Base-by-base conservation (phyloP, 495 filamentous ascomycete genomes). In the Xylaria acuta region DNA sequence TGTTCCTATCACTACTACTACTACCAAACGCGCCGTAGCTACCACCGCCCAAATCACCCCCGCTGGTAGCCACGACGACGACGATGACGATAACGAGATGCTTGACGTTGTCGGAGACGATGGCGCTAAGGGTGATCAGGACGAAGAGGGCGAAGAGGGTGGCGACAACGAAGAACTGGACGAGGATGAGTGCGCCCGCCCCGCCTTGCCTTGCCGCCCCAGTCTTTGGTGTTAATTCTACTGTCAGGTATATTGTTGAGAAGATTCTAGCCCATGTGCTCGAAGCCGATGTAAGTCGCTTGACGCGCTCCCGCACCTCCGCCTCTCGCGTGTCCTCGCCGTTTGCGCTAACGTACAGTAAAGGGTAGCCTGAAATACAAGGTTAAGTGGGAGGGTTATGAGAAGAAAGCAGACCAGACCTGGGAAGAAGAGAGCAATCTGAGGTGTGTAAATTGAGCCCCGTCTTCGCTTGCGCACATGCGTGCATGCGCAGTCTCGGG, bases 361-460 rank as follows among this genome's bases (percentile, higher is more conserved):
- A 64, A 86, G 76, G 83, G 81, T 18, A 66, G 80, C 45, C 69
- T 87, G 0, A 82, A 80, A 40, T 88, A 85, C 70, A 81, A 86
- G 41, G 85, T 90, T 34, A 90, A 91, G 71, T 91, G 89, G 89
- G 87, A 89, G 69, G 88, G 88, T 1, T 90, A 87, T 68, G 87
- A 90, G 25, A 86, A 87, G 58, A 86, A 87, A 70, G 77, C 81
- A 0, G 88, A 91, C 70, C 77, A 82, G 77, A 90, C 88, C 0
- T 90, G 88, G 88, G 89, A 91, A 72, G 85, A 87, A 0, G 87
- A 90, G 67, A 86, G 86, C 43, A 89, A 90, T 67, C 80, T 90
- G 69, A 80, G 69, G 88, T 88, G 79, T 59, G 80, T 76, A 18
- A 0, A 27, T 41, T 18, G 12, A 56, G 53, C 30, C 51, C 25